A percentile compares a stretch with the other conserved stretches of the same genome.
Conservation (phyloP, 2,329 filamentous ascomycete genomes). For the Clathrospora elynae region DNA sequence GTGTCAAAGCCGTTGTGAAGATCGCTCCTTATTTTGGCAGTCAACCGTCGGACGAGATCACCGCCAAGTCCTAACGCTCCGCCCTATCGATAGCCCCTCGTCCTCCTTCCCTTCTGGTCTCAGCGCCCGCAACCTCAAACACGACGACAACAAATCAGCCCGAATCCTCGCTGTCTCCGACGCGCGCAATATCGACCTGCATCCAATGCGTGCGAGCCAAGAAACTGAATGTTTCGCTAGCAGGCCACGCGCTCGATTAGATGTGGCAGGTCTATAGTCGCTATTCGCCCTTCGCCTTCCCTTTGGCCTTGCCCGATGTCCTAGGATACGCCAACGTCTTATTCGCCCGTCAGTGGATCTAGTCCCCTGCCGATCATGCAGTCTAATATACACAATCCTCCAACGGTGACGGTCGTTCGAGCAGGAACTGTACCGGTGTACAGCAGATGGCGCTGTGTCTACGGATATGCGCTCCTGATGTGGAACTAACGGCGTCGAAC, state of each 20-base stretch:
- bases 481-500: conserved; percentile 4
- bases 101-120: conserved; percentile 14
- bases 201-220: conserved; percentile 5
- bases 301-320: conserved; percentile 7
- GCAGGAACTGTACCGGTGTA: too few species aligned
- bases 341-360: conserved; percentile 7
- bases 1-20: conserved; percentile 5
- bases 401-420: too few species aligned
- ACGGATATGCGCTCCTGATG: conserved; percentile 11
- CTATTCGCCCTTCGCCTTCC: too few species aligned
- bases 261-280: conserved; percentile 15
- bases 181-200: not conserved
- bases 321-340: not conserved
- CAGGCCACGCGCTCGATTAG: conserved; percentile 5
- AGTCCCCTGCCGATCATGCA: conserved; percentile 3
- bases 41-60: conserved; percentile 2
- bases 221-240: conserved; percentile 3
- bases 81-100: conserved; percentile 6
- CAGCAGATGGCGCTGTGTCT: conserved; percentile 10
- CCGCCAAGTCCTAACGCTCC: conserved; percentile 6
- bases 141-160: conserved; percentile 2
- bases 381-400: conserved; percentile 8
- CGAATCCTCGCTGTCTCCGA: conserved; percentile 2
- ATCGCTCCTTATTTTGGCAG: conserved; percentile 8
- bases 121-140: conserved; percentile 1